Conservation (phyloP, 371 early-diverging fungal genomes). For the Mortierella sp. region DNA sequence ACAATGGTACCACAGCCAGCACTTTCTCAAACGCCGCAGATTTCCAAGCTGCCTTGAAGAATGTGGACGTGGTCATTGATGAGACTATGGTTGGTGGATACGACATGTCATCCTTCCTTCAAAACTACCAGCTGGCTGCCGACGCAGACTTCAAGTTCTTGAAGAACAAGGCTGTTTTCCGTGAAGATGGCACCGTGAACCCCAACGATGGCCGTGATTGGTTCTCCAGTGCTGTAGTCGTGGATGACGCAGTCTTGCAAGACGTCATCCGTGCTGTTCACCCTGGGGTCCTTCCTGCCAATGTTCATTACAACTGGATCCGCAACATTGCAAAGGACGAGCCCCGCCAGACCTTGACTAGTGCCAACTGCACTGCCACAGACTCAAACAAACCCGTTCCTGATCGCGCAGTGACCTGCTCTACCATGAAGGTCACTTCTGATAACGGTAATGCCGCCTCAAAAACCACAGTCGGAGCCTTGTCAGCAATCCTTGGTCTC, state of each 20-base stretch:
- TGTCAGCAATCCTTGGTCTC: conserved; percentile 30
- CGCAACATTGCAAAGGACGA: conserved; percentile 75
- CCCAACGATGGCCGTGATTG: conserved; percentile 74
- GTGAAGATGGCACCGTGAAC: conserved; percentile 77
- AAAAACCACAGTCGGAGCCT: conserved; percentile 14
- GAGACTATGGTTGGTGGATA: conserved; percentile 68
- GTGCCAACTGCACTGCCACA: conserved; percentile 69
- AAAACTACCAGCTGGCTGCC: conserved; percentile 56
- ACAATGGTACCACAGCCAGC: conserved; percentile 28
- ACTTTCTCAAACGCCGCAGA: conserved; percentile 73
- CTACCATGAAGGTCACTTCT: conserved; percentile 39
- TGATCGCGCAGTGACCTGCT: conserved; percentile 63
- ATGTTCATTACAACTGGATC: conserved; percentile 70
- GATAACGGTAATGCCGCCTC: conserved; percentile 9
- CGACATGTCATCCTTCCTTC: conserved; percentile 61
- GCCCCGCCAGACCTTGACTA: conserved; percentile 59
- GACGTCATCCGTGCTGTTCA: conserved; percentile 77
- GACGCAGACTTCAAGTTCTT: conserved; percentile 70
- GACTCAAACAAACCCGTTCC: conserved; percentile 62
- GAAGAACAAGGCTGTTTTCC: conserved; percentile 72
- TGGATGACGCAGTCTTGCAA: conserved; percentile 77
- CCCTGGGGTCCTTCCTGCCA: conserved; percentile 63
- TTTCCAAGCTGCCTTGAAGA: conserved; percentile 65
- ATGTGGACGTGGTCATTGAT: conserved; percentile 81
- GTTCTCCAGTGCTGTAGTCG: conserved; percentile 78